Conservation (phyloP, 2,329 filamentous ascomycete genomes). For the Albifimbria verrucaria region DNA sequence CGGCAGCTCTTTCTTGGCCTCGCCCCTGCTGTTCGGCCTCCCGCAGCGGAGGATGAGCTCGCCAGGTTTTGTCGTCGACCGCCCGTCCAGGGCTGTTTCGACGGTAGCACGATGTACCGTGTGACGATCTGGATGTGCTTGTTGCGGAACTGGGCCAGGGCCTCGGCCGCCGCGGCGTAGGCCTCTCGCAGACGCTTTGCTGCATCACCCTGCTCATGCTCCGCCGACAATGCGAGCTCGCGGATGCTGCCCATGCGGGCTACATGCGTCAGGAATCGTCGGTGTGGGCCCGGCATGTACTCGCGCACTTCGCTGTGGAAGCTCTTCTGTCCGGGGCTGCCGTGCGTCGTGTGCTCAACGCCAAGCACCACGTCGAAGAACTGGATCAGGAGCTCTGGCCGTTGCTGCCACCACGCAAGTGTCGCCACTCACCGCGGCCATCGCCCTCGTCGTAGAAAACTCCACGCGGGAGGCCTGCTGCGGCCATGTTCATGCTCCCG, state of each 20-base stretch:
- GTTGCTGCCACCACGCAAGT: constrained; percentile 87
- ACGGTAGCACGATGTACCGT: constrained; percentile 83
- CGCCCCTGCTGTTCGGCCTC: constrained; percentile 18
- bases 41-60: constrained; percentile 34
- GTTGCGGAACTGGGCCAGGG: constrained; percentile 73
- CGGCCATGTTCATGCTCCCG: constrained; percentile 88
- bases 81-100: constrained; percentile 38
- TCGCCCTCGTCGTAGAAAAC: constrained; percentile 79
- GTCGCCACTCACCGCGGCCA: constrained; percentile 64
- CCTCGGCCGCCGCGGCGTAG: constrained; percentile 72
- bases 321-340: constrained; percentile 29
- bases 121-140: constrained; percentile 89
- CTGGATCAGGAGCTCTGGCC: constrained; percentile 91
- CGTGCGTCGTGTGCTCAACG: constrained; percentile 64
- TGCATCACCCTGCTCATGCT: constrained; percentile 42
- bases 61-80: constrained; percentile 37
- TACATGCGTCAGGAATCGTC: constrained; percentile 72
- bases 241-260: constrained; percentile 70
- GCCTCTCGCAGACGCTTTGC: constrained; percentile 38
- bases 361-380: constrained; percentile 88
- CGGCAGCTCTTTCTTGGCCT: constrained; percentile 12
- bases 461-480: constrained; percentile 77
- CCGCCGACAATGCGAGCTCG: constrained; percentile 57
- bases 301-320: constrained; percentile 68
- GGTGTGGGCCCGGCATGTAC: constrained; percentile 88